A percentile compares a stretch with the other conserved stretches of the same genome.
These are phyloP conservation scores for Malus hybrid DNA, from an alignment of 331 rosid genomes.

Conservation along the genomic window DNA sequence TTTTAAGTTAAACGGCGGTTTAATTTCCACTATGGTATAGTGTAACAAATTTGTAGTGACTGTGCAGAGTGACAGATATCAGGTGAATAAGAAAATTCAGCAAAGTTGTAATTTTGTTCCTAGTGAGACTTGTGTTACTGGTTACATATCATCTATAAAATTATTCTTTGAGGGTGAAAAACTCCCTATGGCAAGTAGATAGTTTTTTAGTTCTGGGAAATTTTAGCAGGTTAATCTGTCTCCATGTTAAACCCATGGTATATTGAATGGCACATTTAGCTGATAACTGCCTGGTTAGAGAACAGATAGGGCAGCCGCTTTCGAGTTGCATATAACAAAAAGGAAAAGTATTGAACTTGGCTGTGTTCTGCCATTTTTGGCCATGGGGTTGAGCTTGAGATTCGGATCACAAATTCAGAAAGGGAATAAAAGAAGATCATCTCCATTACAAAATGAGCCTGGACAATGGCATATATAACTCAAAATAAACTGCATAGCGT, in stretches of 20 bases:
- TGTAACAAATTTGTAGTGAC: constrained; percentile 24
- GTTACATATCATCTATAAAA: background rate
- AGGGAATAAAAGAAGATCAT: background rate
- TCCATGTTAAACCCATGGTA: too few species aligned
- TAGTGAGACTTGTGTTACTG: constrained; percentile 1
- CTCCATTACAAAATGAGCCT: background rate
- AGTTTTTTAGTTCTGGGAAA: background rate
- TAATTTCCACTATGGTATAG: constrained; percentile 20
- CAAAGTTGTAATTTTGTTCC: constrained; percentile 11
- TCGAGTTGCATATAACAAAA: too few species aligned
- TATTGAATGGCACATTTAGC: too few species aligned
- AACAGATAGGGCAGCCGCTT: too few species aligned
- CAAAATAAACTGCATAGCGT: background rate
- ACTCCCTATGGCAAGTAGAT: background rate
- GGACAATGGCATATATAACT: background rate
- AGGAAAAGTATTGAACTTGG: too few species aligned
- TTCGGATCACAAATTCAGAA: background rate
- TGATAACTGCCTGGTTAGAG: too few species aligned
- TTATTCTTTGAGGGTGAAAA: background rate
- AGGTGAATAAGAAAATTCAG: constrained; percentile 34
- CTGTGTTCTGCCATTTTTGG: too few species aligned
- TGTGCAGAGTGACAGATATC: constrained; percentile 29
- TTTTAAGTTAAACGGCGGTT: constrained; percentile 5
- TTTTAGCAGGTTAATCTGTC: background rate
- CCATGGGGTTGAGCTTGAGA: background rate